phyloP scores from a whole-genome alignment of 139 green algal species.

The Marvania coccoides region DNA sequence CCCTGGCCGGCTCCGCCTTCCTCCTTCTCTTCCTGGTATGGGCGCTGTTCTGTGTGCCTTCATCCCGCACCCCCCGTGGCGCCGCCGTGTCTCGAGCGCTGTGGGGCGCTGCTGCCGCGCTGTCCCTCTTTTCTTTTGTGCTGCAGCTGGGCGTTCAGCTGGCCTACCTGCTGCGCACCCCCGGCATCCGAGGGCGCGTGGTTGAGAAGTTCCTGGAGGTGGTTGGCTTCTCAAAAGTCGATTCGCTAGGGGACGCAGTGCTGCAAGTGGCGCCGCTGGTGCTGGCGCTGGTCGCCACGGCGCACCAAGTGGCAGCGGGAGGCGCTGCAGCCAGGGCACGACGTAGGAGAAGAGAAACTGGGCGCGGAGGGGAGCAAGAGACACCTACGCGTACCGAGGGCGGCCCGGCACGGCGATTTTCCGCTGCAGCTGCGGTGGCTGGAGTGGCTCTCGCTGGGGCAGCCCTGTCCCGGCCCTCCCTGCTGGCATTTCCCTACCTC shows the following conservation, averaged over 20 bases:
- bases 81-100: background rate
- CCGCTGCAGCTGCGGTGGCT: background rate
- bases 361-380: no score
- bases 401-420: background rate
- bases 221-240: background rate
- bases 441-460: background rate
- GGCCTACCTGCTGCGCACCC: background rate
- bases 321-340: background rate
- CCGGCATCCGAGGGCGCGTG: no score
- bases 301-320: background rate
- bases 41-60: background rate
- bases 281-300: background rate
- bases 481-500: slow-evolving; percentile 18
- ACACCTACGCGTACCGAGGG: background rate
- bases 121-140: slow-evolving; percentile 2
- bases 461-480: slow-evolving; percentile 9
- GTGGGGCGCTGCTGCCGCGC: slow-evolving; percentile 8
- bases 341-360: background rate
- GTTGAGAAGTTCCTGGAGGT: background rate
- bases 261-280: background rate
- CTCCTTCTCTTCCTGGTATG: slow-evolving; percentile 13
- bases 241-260: background rate
- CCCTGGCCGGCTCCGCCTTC: slow-evolving; percentile 16
- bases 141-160: slow-evolving; percentile 4
- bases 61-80: background rate